Evolutionary conservation across 441 rosid species (phyloP), one percentile per base, ranked within the genome.

Genomic region (Sinapis alba): DNA sequence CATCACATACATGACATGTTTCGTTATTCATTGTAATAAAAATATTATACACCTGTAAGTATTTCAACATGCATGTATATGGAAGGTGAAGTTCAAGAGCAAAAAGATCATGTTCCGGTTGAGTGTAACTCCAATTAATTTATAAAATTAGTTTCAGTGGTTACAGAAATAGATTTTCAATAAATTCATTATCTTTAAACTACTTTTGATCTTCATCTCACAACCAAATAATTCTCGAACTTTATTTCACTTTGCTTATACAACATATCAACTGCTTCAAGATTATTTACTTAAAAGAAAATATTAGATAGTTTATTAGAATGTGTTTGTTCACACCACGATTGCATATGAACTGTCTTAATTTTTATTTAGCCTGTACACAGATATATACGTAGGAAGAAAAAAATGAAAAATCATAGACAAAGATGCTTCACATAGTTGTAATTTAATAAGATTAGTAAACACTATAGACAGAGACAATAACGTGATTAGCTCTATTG

Each of bases 401-500:
- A 65, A 13, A n/a, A 23, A n/a, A 9, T 15, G 13, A 65, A 41
- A 65, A 13, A 36, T 36, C 67, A 36, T 62, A 36, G 28, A 62
- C 51, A 12, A 38, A 61, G 13, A 30, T 7, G 12, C 10, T 34
- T 19, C 27, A 11, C 16, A 19, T 32, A 34, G 32, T 18, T 61
- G 24, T 32, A 32, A 1, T 62, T 34, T 19, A 21, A 41, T 23
- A 16, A 65, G 6, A 43, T n/a, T 43, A 20, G 4, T 21, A 43
- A n/a, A 43, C 24, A 45, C 15, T 43, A 26, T 6, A 45, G 38
- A 45, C 15, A 47, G 58, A 10, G 69, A 65, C 56, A 26, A 45
- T 65, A 65, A 66, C 59, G 70, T 66, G 70, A 47, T 11, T 65
- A 65, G 23, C 70, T 65, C 41, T n/a, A 65, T n/a, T n/a, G n/a